Percentiles rank a stretch among this genome's conserved stretches.
Conservation (phyloP, 306 rosid genomes). For the Nissolia schottii region DNA sequence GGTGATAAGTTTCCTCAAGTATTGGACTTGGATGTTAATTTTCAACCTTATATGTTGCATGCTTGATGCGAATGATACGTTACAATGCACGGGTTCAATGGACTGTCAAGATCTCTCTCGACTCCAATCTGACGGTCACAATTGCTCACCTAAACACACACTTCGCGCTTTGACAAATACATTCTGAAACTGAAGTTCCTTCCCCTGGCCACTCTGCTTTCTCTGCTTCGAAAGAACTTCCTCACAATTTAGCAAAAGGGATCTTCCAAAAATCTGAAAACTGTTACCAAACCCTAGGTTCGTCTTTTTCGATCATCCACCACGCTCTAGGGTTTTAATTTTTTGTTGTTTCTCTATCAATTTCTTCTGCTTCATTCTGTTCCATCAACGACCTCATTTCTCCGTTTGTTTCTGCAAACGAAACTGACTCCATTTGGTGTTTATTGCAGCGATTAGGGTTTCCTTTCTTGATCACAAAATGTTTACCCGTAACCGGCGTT, state of each 20-base stretch:
- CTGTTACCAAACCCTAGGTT: neutral
- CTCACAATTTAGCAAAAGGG: neutral
- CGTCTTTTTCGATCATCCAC: slow-evolving; percentile 2
- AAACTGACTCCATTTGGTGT: neutral
- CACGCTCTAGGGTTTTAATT: neutral
- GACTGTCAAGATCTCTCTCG: slow-evolving; percentile 22
- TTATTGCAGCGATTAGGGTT: slow-evolving; percentile 34
- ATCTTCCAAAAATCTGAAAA: slow-evolving; percentile 4
- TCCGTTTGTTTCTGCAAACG: neutral
- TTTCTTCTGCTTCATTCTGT: neutral
- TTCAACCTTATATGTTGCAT: neutral
- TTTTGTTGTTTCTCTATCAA: neutral
- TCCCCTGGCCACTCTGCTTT: neutral
- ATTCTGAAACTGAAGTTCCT: neutral
- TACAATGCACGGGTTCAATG: neutral
- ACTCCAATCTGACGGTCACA: slow-evolving; percentile 13
- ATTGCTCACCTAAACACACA: neutral
- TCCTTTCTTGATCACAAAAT: neutral
- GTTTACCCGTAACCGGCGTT: slow-evolving; percentile 29
- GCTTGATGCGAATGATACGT: neutral
- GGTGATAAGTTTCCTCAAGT: neutral
- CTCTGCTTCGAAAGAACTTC: neutral
- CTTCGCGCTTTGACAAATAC: slow-evolving; percentile 27
- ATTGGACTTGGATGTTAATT: neutral
- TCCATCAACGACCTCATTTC: neutral